Evolutionary conservation across 257 asterid species (phyloP), one percentile per base, ranked within the genome.

Genomic region (Nicotiana knightiana): DNA sequence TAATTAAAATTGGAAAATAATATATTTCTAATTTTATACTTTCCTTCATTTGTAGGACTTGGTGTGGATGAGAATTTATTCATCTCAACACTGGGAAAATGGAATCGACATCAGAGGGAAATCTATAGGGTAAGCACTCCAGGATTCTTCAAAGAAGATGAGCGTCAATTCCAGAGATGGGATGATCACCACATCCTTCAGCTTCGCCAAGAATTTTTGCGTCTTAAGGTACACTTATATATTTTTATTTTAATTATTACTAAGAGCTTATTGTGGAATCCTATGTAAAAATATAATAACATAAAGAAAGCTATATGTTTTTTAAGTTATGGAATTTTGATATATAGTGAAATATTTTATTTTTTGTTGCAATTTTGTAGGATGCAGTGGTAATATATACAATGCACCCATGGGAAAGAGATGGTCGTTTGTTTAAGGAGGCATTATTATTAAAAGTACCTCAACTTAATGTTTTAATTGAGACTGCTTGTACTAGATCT

Each of bases 391-490:
- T 95, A 83, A 84, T 92, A 0, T 93, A 97, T 90, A 89, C 94
- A 1, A 92, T 93, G 98, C 98, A 95, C 82, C 98, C 98, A 0
- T 93, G 98, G 97, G 99, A 95, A 88, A 91, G 99, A 83, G 99
- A 95, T 79, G 94, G 97, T 0, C 90, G 98, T 7, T 70, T 95
- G 77, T 24, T 91, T 81, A 90, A 87, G 51, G 97, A 93, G 83
- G 86, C 94, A 4, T 65, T 92, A 75, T 21, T 83, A 68, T 28
- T 84, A 57, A 89, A 82, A 65, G 91, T 90, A 8, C 86, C 92
- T 64, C 91, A 86, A 51, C 81, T 82, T 59, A 77, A 68, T 9
- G 86, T 91, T 35, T 86, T 95, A 5, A 77, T 93, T 0, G 99
- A 95, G 84, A 84, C 92, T 6, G 95, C 97, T 3, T 88, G 97